Conservation (phyloP, 2,329 filamentous ascomycete species). For the Lasiodiplodia gonubiensis region DNA sequence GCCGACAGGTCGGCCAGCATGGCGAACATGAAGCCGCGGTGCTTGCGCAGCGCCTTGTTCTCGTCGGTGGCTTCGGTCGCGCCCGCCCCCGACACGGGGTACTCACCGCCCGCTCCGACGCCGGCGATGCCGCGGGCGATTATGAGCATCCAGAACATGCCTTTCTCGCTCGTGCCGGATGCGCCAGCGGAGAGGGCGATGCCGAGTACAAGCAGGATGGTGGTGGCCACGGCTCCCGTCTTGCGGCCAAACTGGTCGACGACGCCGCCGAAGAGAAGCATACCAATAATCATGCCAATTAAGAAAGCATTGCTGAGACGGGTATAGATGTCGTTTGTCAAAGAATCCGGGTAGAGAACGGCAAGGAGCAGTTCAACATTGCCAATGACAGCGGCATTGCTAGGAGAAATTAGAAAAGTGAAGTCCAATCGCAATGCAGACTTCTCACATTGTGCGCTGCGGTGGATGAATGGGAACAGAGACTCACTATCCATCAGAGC, state of each 20-base stretch:
- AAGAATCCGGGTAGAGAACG: slow-evolving; percentile 41
- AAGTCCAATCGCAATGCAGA: not conserved
- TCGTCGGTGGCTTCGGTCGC: slow-evolving; percentile 63
- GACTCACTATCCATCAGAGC: slow-evolving; percentile 41
- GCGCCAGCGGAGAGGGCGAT: slow-evolving; percentile 41
- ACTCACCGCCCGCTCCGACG: slow-evolving; percentile 55
- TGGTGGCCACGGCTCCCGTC: slow-evolving; percentile 43
- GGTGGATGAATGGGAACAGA: not conserved
- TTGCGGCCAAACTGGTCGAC: slow-evolving; percentile 43
- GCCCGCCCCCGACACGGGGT: slow-evolving; percentile 57
- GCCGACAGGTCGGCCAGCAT: slow-evolving; percentile 59
- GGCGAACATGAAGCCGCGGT: slow-evolving; percentile 63
- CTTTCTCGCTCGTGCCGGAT: slow-evolving; percentile 36
- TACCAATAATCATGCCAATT: slow-evolving; percentile 44
- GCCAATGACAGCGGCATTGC: slow-evolving; percentile 44
- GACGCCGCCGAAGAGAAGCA: slow-evolving; percentile 43
- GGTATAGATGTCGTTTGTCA: slow-evolving; percentile 37
- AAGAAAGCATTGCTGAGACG: slow-evolving; percentile 45
- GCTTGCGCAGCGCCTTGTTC: slow-evolving; percentile 50
- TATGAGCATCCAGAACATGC: slow-evolving; percentile 52
- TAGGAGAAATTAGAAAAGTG: slow-evolving; percentile 3
- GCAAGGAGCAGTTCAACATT: slow-evolving; percentile 41
- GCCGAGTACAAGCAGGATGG: slow-evolving; percentile 41
- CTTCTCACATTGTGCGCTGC: not conserved
- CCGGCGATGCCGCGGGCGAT: slow-evolving; percentile 53